Conservation (phyloP, 768 basidiomycete genomes). For the Cantharellus cinnabarinus region DNA sequence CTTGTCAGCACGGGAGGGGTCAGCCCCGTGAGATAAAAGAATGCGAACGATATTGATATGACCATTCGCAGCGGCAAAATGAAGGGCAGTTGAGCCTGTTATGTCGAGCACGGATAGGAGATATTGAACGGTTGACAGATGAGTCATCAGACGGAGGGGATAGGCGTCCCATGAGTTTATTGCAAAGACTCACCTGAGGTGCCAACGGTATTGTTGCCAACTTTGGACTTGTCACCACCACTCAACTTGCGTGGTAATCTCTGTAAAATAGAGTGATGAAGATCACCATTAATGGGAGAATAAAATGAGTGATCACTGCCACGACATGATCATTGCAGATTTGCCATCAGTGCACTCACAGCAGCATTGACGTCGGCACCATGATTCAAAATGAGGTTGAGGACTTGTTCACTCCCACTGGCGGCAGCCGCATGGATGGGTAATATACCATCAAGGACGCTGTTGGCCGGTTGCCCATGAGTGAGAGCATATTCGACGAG, state of each 20-base stretch:
- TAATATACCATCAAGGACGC: constrained; percentile 88
- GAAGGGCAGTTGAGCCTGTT: constrained; percentile 71
- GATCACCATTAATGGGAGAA: neutral
- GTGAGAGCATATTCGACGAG: constrained; percentile 83
- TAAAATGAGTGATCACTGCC: constrained; percentile 17
- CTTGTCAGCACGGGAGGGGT: constrained; percentile 68
- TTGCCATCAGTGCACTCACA: constrained; percentile 21
- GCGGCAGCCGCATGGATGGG: constrained; percentile 90
- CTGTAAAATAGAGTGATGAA: neutral
- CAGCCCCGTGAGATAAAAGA: constrained; percentile 70
- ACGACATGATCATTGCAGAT: neutral
- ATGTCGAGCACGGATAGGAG: constrained; percentile 8
- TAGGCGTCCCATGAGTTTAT: neutral
- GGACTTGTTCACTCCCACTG: constrained; percentile 74
- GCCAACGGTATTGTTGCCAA: constrained; percentile 14
- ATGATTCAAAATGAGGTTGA: constrained; percentile 69
- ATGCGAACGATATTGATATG: constrained; percentile 58
- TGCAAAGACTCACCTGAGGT: constrained; percentile 15
- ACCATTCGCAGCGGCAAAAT: constrained; percentile 93
- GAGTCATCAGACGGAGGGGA: neutral
- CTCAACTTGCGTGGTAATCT: constrained; percentile 22
- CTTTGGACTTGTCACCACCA: constrained; percentile 14
- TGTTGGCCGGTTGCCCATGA: constrained; percentile 91
- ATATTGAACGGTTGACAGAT: neutral
- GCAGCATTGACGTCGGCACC: constrained; percentile 98